Evolutionary conservation across 352 stramenopile species (phyloP), one percentile per base, ranked within the genome.

Genomic region (Phytophthora gonapodyides): DNA sequence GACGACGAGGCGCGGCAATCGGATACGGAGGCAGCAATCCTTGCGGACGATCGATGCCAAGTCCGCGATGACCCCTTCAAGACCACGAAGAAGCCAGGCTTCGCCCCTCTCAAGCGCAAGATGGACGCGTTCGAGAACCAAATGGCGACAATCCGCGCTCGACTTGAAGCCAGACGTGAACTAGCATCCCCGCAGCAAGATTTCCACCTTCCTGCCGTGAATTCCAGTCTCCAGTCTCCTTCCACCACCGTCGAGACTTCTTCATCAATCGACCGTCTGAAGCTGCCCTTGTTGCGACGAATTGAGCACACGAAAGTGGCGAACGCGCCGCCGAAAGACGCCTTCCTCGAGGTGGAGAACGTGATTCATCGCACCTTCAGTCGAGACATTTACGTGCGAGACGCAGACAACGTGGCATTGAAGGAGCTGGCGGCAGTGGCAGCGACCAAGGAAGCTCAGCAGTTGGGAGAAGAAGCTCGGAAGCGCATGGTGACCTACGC

Each of bases 401-500:
- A 86, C 12, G 57, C 44, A 38, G 63, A 75, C 6, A 60, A 47
- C 11, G 42, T 87, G 8, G 31, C 56, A 2, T 35, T 21, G 1
- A 72, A 61, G 3, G 80, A 89, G 17, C n/a, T 71, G 37, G 37
- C 45, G 15, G 76, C 71, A 13, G 69, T 47, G 11, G 49, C 37
- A 8, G 45, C 64, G 1, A 46, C 83, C 0, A 75, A 82, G 37
- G 49, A 86, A 1, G 76, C 80, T 3, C 72, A 89, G 7, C 61
- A 70, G n/a, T 53, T 88, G 15, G 71, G 76, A 4, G 82, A 90
- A 56, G 70, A 90, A 51, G 73, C 74, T 15, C 79, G 77, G 8
- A 87, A 88, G 21, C 70, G 69, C 0, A 88, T 87, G 70, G 64
- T 87, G 12, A 45, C 81, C 0, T 89, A 87, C 46, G 46, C 75